phyloP scores from a whole-genome alignment of 495 filamentous ascomycete species.

The Haplographium delicatum region DNA sequence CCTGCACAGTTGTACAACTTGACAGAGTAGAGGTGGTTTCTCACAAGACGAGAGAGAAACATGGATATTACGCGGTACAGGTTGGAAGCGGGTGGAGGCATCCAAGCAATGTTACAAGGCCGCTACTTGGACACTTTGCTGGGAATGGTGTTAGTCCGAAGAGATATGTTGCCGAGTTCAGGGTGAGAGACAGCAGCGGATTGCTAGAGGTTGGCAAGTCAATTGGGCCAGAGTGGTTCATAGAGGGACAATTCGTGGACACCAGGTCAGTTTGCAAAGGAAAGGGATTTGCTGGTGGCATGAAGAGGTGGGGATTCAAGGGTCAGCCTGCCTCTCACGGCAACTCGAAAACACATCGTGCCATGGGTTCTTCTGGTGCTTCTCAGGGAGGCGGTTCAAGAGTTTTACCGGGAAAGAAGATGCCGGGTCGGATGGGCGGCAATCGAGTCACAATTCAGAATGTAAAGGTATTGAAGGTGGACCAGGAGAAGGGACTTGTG shows the following conservation, averaged over 20 bases:
- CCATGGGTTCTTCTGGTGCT: slow-evolving; percentile 80
- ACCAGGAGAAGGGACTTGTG: slow-evolving; percentile 77
- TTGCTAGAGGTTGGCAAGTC: slow-evolving; percentile 65
- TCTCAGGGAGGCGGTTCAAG: slow-evolving; percentile 88
- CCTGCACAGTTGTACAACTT: slow-evolving; percentile 91
- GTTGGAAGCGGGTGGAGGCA: slow-evolving; percentile 76
- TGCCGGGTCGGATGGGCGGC: slow-evolving; percentile 93
- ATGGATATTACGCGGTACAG: slow-evolving; percentile 93
- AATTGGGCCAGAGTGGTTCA: slow-evolving; percentile 80
- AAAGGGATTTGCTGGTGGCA: slow-evolving; percentile 91
- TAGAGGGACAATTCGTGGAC: slow-evolving; percentile 87
- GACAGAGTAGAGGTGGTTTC: slow-evolving; percentile 85
- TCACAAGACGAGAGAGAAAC: slow-evolving; percentile 69
- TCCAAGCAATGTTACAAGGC: slow-evolving; percentile 66
- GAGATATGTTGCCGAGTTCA: slow-evolving; percentile 76
- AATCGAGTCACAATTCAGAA: slow-evolving; percentile 84
- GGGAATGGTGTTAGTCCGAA: slow-evolving; percentile 75
- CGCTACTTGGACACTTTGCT: slow-evolving; percentile 81
- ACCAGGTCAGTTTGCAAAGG: slow-evolving; percentile 71
- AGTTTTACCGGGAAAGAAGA: slow-evolving; percentile 92
- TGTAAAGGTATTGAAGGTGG: slow-evolving; percentile 79
- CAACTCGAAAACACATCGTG: slow-evolving; percentile 85
- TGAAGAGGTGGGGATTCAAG: slow-evolving; percentile 86
- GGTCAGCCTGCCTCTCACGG: slow-evolving; percentile 93
- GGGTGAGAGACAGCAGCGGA: slow-evolving; percentile 65